Percentiles rank a stretch among this genome's conserved stretches.
These are phyloP conservation scores for Colletotrichum tropicale DNA, from an alignment of 2,329 filamentous ascomycete species.

Conservation along the genomic window DNA sequence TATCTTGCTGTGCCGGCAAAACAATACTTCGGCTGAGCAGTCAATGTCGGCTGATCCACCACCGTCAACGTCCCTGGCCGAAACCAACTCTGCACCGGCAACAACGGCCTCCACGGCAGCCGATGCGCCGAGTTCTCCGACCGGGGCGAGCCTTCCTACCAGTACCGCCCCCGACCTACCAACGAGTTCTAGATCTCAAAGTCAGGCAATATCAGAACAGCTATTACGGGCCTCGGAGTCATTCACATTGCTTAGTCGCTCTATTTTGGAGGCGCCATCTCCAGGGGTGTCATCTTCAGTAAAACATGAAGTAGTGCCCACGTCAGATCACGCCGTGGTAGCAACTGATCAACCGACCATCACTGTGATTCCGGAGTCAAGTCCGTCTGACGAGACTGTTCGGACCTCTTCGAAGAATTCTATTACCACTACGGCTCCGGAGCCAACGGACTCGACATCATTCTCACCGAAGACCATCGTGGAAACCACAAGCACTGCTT, in stretches of 20 bases:
- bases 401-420: background rate
- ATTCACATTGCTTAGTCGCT: background rate
- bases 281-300: background rate
- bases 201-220: background rate
- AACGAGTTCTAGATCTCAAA: background rate
- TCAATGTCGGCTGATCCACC: background rate
- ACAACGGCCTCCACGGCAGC: background rate
- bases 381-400: background rate
- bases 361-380: background rate
- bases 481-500: background rate
- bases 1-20: background rate
- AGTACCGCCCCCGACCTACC: background rate
- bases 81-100: background rate
- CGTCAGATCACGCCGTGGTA: background rate
- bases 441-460: background rate
- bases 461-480: background rate
- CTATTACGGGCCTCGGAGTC: background rate
- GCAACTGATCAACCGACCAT: background rate
- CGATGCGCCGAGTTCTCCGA: background rate
- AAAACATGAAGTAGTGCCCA: background rate
- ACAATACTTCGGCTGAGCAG: background rate
- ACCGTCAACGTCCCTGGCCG: background rate
- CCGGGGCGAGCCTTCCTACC: background rate
- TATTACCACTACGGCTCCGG: background rate
- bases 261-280: background rate